A percentile compares a stretch with the other conserved stretches of the same genome.
These are phyloP conservation scores for Eremomyces bilateralis DNA, from an alignment of 495 filamentous ascomycete species.

Conservation along the genomic window DNA sequence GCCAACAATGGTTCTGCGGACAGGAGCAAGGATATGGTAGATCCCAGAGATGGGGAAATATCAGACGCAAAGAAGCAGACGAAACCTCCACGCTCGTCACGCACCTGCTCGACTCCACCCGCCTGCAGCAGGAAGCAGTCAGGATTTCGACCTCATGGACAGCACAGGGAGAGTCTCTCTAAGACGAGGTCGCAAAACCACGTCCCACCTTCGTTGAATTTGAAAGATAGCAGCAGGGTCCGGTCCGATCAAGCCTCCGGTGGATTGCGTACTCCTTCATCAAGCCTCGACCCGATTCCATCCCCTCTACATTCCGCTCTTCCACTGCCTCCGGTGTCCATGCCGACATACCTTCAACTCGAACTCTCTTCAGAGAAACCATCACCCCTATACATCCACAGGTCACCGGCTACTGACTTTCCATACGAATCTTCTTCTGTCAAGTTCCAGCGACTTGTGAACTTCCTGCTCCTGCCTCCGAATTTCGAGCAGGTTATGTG, in stretches of 20 bases:
- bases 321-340: constrained; percentile 64
- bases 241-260: not conserved
- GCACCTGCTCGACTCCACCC: not conserved
- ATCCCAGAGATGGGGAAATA: not conserved
- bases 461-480: constrained; percentile 64
- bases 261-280: not conserved
- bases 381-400: constrained; percentile 74
- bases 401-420: constrained; percentile 45
- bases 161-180: constrained; percentile 12
- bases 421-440: constrained; percentile 93
- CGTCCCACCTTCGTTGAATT: not conserved
- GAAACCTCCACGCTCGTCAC: not conserved
- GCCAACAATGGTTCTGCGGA: not conserved
- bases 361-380: constrained; percentile 65
- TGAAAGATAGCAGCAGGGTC: constrained; percentile 1
- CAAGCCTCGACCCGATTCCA: constrained; percentile 16
- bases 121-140: not conserved
- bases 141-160: not conserved
- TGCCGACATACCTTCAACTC: constrained; percentile 73
- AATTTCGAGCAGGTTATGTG: constrained; percentile 67
- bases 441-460: constrained; percentile 80
- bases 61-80: not conserved
- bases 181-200: constrained; percentile 17
- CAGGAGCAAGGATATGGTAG: not conserved
- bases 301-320: constrained; percentile 50